Base-by-base conservation (phyloP, 352 stramenopile species). In the Aphanomyces astaci region DNA sequence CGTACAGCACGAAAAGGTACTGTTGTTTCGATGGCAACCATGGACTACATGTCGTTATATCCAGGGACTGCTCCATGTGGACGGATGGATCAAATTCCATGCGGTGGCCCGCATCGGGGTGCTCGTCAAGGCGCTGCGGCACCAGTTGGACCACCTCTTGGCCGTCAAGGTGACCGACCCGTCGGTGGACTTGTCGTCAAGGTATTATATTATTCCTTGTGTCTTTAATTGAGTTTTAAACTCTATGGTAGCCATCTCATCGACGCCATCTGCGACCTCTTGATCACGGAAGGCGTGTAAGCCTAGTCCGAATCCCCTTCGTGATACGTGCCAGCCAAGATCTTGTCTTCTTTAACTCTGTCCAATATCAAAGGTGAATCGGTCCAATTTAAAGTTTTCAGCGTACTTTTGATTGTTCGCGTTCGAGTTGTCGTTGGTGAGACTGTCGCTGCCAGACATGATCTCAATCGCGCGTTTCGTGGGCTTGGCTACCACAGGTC, bases 71-170 rank as follows among this genome's bases (percentile, higher is more conserved):
- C 72, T 97, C 19, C 77, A 64, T 0, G 63, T 97, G 1, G 90
- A 98, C 63, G 65, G 89, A 2, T 99, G 95, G 89, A 90, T 99
- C 39, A 86, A 90, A 25, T 99, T 99, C 70, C 75, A 95, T 25
- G 89, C 95, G 49, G 82, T 96, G 43, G 86, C 94, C 2, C 94
- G 97, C 48, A 94, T 98, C 33, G 96, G 93, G 24, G 97, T 98
- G 40, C 81, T 99, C 17, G 94, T 99, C 24, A 98, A 98, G 71
- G 87, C 95, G 30, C 88, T 99, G 62, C 83, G 96, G 19, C 78
- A 84, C 33, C 87, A 98, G 55, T 86, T 99, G 66, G 96, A 99
- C 71, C 71, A 76, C 25, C 76, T 98, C 24, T 72, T 99, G 53
- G 79, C 92, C 22, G 73, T 92, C 48, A 99, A 99, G 78, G 98